Base-by-base conservation (phyloP, 768 basidiomycete genomes). In the Leccinum ochraceum region DNA sequence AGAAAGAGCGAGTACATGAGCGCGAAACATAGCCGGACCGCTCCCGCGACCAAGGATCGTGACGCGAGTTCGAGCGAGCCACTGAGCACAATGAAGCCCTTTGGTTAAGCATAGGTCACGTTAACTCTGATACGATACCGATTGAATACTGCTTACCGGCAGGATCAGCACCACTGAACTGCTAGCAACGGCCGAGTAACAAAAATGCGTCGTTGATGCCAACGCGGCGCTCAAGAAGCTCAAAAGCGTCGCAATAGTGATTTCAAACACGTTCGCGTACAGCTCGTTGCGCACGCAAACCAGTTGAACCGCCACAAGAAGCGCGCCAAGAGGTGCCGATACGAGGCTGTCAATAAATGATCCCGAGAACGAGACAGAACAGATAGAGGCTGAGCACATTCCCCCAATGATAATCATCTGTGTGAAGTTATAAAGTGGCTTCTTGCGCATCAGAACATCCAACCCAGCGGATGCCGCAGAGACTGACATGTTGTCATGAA, bases 221-320 rank as follows among this genome's bases (percentile, higher is more conserved):
- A 94, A 76, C 3, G 86, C 90, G 30, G 89, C 91, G 8, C 91
- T 80, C 48, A 92, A 58, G 74, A 95, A 94, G 57, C 90, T 90
- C 72, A 90, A 81, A 26, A 94, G 76, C 3, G 86, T 88, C 4
- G 93, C 87, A 54, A 93, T 82, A 13, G 88, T 90, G 61, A 94
- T 92, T 66, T 92, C 91, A 60, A 91, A 94, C 32, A 94, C 84
- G 59, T 90, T 90, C 6, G 83, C 84, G 67, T 92, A 92, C 16
- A 95, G 74, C 69, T 93, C 89, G 66, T 92, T 90, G 61, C 86
- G 81, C 7, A 84, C 83, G 14, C 87, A 86, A 50, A 91, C 71
- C 51, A 88, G 79, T 69, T 95, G 93, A 13, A 93, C 81, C 48
- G 79, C 76, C 26, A 93, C 86, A 32, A 95, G 80, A 5, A 93